Base-by-base conservation (phyloP, 805 yeast genomes). In the Yarrowia sp. region DNA sequence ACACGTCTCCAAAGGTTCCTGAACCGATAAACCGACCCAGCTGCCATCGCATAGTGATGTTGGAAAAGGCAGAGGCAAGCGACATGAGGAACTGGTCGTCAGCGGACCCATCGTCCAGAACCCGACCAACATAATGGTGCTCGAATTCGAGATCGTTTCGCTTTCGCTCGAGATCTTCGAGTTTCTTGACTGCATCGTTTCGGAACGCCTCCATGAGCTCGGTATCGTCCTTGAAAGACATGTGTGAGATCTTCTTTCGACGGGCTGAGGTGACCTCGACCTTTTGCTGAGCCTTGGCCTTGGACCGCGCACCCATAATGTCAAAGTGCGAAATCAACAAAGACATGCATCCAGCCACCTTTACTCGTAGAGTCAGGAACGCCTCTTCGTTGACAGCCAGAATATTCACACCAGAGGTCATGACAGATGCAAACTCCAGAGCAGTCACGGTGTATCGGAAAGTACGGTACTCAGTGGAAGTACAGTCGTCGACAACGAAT, bases 361-460 rank as follows among this genome's bases (percentile, higher is more conserved):
- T 92, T 65, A 86, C 83, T 73, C 92, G 88, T 72, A 95, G 80
- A 46, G 83, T 79, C 69, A 84, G 80, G 75, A 93, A 95, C 74
- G 91, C 92, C 35, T 86, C 90, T 71, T 91, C 90, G 69, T 86
- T 87, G 69, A 95, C 81, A 0, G 93, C 89, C 66, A 94, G 80
- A 49, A 95, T 92, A 75, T 94, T 93, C 75, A 90, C 90, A 1
- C 97, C 97, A 65, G 89, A 84, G 0, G 97, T 92, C 86, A 94
- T 88, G 72, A 89, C 92, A 97, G 92, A 92, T 0, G 97, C 96
- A 82, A 92, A 94, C 75, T 95, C 99, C 73, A 95, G 82, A 0
- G 99, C 98, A 14, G 91, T 83, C 32, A 95, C 98, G 78, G 97
- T 92, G 97, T 98, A 95, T 73, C 97, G 83, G 75, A 95, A 95